Evolutionary conservation across 768 basidiomycete species (phyloP).

Genomic region (Mycena capillaripes): DNA sequence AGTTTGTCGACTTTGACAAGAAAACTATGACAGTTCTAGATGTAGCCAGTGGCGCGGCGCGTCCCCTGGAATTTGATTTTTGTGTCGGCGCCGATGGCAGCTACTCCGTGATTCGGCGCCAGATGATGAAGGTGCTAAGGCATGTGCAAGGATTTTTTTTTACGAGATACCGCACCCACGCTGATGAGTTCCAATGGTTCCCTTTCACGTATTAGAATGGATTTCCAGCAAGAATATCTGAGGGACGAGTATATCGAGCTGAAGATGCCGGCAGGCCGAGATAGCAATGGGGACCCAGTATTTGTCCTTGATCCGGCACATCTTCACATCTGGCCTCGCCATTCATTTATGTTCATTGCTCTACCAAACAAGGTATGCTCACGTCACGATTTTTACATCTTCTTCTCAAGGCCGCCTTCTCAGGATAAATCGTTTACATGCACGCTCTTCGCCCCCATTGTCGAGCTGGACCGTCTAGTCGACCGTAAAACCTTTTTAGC

Average conservation of each 20-base stretch:
- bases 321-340: conserved; percentile 99
- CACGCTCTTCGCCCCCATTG: conserved; percentile 92
- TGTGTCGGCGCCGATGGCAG: conserved; percentile 96
- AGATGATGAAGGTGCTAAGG: conserved; percentile 97
- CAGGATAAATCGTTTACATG: conserved; percentile 98
- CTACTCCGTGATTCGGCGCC: conserved; percentile 90
- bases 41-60: conserved; percentile 55
- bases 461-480: conserved; percentile 78
- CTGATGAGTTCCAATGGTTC: conserved; percentile 32
- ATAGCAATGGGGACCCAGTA: conserved; percentile 68
- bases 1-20: conserved; percentile 80
- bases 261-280: conserved; percentile 88
- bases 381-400: conserved; percentile 37
- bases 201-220: conserved; percentile 72
- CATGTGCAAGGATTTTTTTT: conserved; percentile 56
- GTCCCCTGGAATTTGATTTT: conserved; percentile 74
- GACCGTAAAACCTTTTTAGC: conserved; percentile 67
- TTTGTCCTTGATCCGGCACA: conserved; percentile 95
- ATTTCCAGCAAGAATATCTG: conserved; percentile 96
- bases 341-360: conserved; percentile 99
- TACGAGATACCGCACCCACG: conserved; percentile 34
- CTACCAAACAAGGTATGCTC: conserved; percentile 92
- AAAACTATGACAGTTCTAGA: conserved; percentile 69
- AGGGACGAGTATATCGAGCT: conserved; percentile 97
- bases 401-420: conserved; percentile 43